Base-by-base conservation (phyloP, 495 filamentous ascomycete genomes). In the Talaromyces proteolyticus region DNA sequence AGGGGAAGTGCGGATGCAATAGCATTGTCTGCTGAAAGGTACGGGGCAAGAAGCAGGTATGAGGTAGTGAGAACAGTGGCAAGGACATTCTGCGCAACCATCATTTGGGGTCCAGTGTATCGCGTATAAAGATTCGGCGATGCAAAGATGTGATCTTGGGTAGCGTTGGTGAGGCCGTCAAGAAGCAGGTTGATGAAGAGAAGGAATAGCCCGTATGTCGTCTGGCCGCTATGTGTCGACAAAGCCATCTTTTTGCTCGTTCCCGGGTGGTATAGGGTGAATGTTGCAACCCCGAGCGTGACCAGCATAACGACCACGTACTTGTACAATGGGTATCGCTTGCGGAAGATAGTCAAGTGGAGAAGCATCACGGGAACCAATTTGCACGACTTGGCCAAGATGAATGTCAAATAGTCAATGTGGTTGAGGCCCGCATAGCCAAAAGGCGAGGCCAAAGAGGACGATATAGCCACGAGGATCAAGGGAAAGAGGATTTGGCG, bases 381-480 rank as follows among this genome's bases (percentile, higher is more conserved):
- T 68, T 98, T 98, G 86, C 93, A 98, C 44, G 82, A 87, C 66
- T 98, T 98, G 55, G 93, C 94, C 20, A 98, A 88, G 65, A 96
- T 92, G 74, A 91, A 98, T 18, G 93, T 98, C 62, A 98, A 86
- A 76, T 97, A 98, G 78, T 97, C 93, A 72, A 97, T 92, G 66
- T 98, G 92, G 34, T 84, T 79, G 40, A 98, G 84, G 42, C 82
- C 85, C 39, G 92, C 91, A 70, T 98, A 98, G 55, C 93, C 93
- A 57, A 98, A 97, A 23, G 93, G 93, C 5, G 84, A 87, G 17
- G 92, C 89, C 52, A 98, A 87, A 1, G 89, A 88, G 54, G 84
- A 86, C 19, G 88, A 94, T 42, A 95, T 69, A 56, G 90, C 87
- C 48, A 98, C 89, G 41, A 96, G 82, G 45, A 89, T 57, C 17